Conservation (phyloP, 805 yeast genomes). For the Candida stauntonica region DNA sequence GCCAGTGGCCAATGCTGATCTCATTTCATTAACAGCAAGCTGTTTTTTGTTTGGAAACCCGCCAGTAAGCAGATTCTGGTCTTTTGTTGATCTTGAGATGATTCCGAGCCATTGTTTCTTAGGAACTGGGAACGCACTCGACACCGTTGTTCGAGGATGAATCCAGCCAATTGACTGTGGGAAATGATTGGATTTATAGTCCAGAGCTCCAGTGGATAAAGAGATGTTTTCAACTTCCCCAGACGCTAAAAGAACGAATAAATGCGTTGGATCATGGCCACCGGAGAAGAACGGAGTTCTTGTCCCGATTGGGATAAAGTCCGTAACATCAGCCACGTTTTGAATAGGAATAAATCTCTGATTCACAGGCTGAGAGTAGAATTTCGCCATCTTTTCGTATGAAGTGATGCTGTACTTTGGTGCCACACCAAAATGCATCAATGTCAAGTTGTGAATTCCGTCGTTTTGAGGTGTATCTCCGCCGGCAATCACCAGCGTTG, state of each 20-base stretch:
- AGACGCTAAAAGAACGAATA: slow-evolving; percentile 53
- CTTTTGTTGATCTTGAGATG: slow-evolving; percentile 44
- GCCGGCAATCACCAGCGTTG: slow-evolving; percentile 68
- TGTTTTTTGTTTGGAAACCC: slow-evolving; percentile 64
- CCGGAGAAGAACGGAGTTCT: slow-evolving; percentile 77
- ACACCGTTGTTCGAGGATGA: slow-evolving; percentile 62
- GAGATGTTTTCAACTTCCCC: slow-evolving; percentile 63
- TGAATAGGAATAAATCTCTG: slow-evolving; percentile 55
- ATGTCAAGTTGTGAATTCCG: slow-evolving; percentile 42
- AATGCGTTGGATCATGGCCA: slow-evolving; percentile 65
- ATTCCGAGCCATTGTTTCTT: slow-evolving; percentile 77
- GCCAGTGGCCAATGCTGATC: slow-evolving; percentile 73
- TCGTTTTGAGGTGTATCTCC: slow-evolving; percentile 46
- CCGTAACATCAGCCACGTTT: slow-evolving; percentile 38
- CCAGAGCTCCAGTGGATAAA: slow-evolving; percentile 50
- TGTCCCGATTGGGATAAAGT: slow-evolving; percentile 51
- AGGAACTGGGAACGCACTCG: slow-evolving; percentile 53
- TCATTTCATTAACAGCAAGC: slow-evolving; percentile 42
- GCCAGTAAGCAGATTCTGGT: slow-evolving; percentile 59
- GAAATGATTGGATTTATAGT: slow-evolving; percentile 53
- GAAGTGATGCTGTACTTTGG: slow-evolving; percentile 78
- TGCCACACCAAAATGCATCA: slow-evolving; percentile 75
- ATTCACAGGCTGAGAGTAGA: slow-evolving; percentile 57
- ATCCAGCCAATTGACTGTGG: slow-evolving; percentile 82
- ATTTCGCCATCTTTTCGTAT: slow-evolving; percentile 75